Base-by-base conservation (phyloP, 352 stramenopile genomes). In the Phytophthora podocarpi region DNA sequence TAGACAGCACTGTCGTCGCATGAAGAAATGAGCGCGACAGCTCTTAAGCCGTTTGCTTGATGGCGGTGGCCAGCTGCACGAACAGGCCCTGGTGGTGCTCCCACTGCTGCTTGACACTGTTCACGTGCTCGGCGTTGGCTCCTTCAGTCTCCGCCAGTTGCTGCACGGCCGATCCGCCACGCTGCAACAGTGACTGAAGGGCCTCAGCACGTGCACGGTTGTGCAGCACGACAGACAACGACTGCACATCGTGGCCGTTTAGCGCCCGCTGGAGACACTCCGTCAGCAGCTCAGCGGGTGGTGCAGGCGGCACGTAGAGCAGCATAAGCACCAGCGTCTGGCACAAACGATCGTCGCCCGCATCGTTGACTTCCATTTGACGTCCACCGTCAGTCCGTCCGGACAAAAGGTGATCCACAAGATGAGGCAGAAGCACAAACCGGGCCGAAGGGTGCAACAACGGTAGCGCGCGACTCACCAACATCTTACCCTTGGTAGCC, bases 261-360 rank as follows among this genome's bases (percentile, higher is more conserved):
- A 95, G 63, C 0, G 80, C 80, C 21, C 80, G 78, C 46, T 78
- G 55, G 4, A 95, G 67, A 26, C 82, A 90, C 36, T 89, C 77
- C 0, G 79, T 78, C 10, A 95, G 72, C 28, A 93, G 63, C 41
- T 91, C 77, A 1, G 80, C 68, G 1, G 84, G 69, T 18, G 83
- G 82, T 7, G 83, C 65, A n/a, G 85, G 82, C n/a, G 79, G 85
- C 45, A 92, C 79, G 64, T 91, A 95, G 23, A 92, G 70, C 37
- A 95, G 60, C 56, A 87, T 85, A 5, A 95, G 79, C 62, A 95
- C 86, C 28, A 95, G 64, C 26, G 86, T 89, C 62, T 95, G 82
- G 37, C 82, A 90, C 11, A 95, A 53, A 5, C 81, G 76, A 48
- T 90, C 81, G 51, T 87, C 72, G 6, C 80, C 75, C 1, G 54